Evolutionary conservation across 1,139 yeast species (phyloP), one percentile per base, ranked within the genome.

Genomic region (Protomyces pachydermus): DNA sequence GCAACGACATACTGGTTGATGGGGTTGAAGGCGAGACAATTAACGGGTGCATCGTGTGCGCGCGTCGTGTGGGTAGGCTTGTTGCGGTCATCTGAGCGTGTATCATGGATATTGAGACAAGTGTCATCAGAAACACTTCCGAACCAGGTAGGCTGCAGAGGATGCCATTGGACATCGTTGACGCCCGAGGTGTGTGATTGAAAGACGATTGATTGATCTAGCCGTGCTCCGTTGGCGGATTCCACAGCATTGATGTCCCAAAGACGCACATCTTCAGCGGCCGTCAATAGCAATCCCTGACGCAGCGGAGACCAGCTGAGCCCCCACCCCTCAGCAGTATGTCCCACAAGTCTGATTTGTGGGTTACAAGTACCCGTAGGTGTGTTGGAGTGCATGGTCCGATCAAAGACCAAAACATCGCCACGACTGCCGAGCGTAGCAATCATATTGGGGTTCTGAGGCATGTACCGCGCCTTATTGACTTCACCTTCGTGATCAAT

Each of bases 361-460:
- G 79, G 78, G 39, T 70, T 67, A 64, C 73, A 74, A 12, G 62
- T 60, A 18, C 74, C 74, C 8, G 74, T 68, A 1, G 80, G 79
- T 46, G 72, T 72, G 48, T 72, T 67, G 3, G 80, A 73, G 62
- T 76, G 79, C 67, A 77, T 76, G 4, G 79, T 82, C 66, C 83
- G 78, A 68, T 85, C 82, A 74, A 87, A 89, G n/a, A 91, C 74
- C 68, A 80, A 84, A 1, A 87, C 83, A 57, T 81, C 83, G 28
- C 98, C 98, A 3, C 76, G 74, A 1, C 91, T 95, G 68, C 87
- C 84, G 69, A 91, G 85, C 0, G 96, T 84, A 2, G 96, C 93
- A 14, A 91, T 81, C 0, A 84, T 74, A 53, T 79, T 80, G 3
- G 88, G 79, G 69, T 86, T 81, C 69, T 84, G 87, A 0, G 97